Evolutionary conservation across 495 filamentous ascomycete species (phyloP), one percentile per base, ranked within the genome.

Genomic region (Penicillium tannophilum): DNA sequence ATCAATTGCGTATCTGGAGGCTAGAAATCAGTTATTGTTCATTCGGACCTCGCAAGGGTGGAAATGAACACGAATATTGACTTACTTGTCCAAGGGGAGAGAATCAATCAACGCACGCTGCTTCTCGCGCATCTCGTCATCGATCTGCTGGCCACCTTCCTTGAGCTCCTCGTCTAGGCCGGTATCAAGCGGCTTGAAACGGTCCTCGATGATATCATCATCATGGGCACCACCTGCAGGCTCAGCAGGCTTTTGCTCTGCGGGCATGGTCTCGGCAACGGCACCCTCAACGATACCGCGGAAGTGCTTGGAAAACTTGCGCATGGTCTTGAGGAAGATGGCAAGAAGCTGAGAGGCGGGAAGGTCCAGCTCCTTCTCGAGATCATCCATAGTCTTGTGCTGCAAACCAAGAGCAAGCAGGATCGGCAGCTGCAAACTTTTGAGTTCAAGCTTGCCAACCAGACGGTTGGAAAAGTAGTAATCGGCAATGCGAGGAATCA

Each of bases 321-420:
- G 83, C 63, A 98, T 81, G 62, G 94, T 88, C 78, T 97, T 98
- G 66, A 97, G 89, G 76, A 98, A 97, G 86, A 98, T 96, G 30
- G 93, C 91, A 28, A 99, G 79, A 3, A 97, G 79, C 73, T 98
- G 94, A 23, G 87, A 89, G 10, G 83, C 79, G 3, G 86, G 84
- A 0, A 96, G 68, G 19, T 76, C 81, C 4, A 97, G 72, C 67
- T 99, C 93, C 55, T 88, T 87, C 68, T 94, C 91, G 16, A 97
- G 70, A 20, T 85, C 82, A 2, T 93, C 90, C 6, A 99, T 71
- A 30, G 84, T 86, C 77, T 98, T 98, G 46, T 89, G 81, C 71
- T 98, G 95, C 55, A 97, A 71, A 35, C 95, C 93, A 39, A 98
- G 86, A 14, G 90, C 92, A 20, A 97, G 83, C 9, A 99, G 82